Base-by-base conservation (phyloP, 2,329 filamentous ascomycete genomes). In the Drechslera avenae region DNA sequence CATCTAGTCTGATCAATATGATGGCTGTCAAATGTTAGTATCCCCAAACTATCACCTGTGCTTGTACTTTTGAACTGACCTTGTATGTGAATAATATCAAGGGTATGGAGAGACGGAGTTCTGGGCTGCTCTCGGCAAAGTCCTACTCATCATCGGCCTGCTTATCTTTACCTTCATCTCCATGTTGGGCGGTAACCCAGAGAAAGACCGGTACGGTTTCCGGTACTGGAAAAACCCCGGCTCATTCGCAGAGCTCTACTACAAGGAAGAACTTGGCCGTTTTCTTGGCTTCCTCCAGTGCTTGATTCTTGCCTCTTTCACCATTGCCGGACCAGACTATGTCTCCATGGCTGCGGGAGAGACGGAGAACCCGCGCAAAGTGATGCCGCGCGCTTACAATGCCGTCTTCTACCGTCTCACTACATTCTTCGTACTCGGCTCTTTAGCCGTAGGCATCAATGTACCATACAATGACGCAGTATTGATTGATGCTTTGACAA, bases 141-240 rank as follows among this genome's bases (percentile, higher is more conserved):
- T 79, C 14, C 59, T 79, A 17, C 68, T 79, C 47, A 78, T 80
- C 58, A 71, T 78, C 49, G 71, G 73, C 26, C 67, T 79, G 13
- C 74, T 79, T 59, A 66, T 74, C 53, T 79, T 79, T 75, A 93
- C 90, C 2, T 90, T 96, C 65, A 81, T 95, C 57, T 84, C 86
- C 57, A 93, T 94, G 86, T 76, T 94, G 1, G 91, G 90, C 6
- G 91, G 88, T 2, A 94, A 93, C 60, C 91, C 91, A 0, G 69
- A 85, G 1, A 78, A 83, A 54, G 72, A 75, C 46, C 64, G 67
- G 12, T 75, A 72, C 49, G 78, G 78, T n/a, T 80, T 80, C 62
- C 68, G 76, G 2, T 76, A 78, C 59, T 80, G 77, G 77, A 71
- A 73, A 16, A 75, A 83, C 0, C 89, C 89, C 0, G 89, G 89